These are phyloP conservation scores for Aspergillus asperescens DNA, from an alignment of 495 filamentous ascomycete species.

Conservation along the genomic window DNA sequence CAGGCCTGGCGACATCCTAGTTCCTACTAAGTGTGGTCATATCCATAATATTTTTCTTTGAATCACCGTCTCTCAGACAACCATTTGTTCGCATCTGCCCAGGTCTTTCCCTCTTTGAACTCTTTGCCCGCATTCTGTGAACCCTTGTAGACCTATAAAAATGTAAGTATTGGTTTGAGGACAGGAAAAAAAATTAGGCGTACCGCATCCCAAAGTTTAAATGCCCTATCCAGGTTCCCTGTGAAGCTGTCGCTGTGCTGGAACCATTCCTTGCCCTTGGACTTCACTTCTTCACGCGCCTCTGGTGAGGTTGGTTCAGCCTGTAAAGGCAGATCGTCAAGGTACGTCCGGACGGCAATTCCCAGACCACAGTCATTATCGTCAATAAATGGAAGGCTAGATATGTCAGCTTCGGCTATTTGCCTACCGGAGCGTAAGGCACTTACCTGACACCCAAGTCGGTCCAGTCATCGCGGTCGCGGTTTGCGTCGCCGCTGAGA, in stretches of 20 bases:
- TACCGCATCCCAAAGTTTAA: constrained; percentile 77
- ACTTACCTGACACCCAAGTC: constrained; percentile 69
- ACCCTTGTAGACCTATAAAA: constrained; percentile 53
- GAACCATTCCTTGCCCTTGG: constrained; percentile 65
- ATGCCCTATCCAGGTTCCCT: constrained; percentile 73
- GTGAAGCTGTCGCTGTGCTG: constrained; percentile 69
- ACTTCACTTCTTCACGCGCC: constrained; percentile 54
- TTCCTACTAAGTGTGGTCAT: not conserved
- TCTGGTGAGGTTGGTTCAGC: constrained; percentile 52
- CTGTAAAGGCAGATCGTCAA: constrained; percentile 71
- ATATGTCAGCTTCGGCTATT: constrained; percentile 10
- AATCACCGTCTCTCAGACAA: constrained; percentile 48
- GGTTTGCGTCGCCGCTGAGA: constrained; percentile 67
- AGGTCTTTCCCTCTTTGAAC: constrained; percentile 56
- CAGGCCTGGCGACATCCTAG: not conserved
- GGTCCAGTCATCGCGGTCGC: constrained; percentile 64
- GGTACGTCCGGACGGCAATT: constrained; percentile 86
- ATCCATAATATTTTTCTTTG: not conserved
- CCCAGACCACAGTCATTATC: constrained; percentile 81
- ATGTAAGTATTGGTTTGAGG: not conserved
- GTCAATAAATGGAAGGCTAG: constrained; percentile 76
- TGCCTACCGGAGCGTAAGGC: not conserved
- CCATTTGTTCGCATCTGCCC: constrained; percentile 63
- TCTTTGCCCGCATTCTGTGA: constrained; percentile 61
- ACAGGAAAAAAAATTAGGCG: constrained; percentile 21